Percentiles rank a stretch among this genome's conserved stretches.
Conservation (phyloP, 345 rosid species). For the Citrus sp. region DNA sequence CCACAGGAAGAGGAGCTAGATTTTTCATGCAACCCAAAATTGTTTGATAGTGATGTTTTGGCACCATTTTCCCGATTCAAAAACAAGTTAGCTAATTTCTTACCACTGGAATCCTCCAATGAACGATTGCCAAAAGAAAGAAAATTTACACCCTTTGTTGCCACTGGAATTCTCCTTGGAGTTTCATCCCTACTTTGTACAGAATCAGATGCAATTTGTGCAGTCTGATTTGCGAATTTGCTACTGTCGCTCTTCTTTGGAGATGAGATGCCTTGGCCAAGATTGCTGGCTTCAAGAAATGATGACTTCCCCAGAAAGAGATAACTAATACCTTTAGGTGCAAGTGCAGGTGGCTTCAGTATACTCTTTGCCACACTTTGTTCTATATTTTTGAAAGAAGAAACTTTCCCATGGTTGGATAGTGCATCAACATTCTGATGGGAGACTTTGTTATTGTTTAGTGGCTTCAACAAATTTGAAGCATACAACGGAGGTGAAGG, state of each 20-base stretch:
- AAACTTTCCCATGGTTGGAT: conserved; percentile 9
- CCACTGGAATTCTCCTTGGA: conserved; percentile 13
- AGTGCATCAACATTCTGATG: conserved; percentile 9
- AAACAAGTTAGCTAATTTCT: conserved; percentile 17
- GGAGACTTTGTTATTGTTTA: conserved; percentile 12
- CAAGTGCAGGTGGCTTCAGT: conserved; percentile 17
- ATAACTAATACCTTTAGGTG: conserved; percentile 48
- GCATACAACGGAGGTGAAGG: conserved; percentile 14
- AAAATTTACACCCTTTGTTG: conserved; percentile 44
- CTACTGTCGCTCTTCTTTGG: conserved; percentile 14
- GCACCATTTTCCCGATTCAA: conserved; percentile 12
- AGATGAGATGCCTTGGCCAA: conserved; percentile 19
- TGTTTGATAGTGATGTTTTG: conserved; percentile 11
- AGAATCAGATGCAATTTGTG: conserved; percentile 20
- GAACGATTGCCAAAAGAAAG: conserved; percentile 21
- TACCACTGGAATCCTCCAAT: conserved; percentile 17
- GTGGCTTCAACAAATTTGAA: conserved; percentile 29
- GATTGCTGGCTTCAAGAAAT: conserved; percentile 11
- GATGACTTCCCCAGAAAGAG: conserved; percentile 32
- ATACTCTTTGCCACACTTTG: conserved; percentile 14
- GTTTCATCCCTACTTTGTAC: conserved; percentile 22
- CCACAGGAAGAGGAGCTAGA: background rate
- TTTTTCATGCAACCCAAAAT: conserved; percentile 3
- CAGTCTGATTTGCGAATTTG: conserved; percentile 19
- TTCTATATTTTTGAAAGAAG: conserved; percentile 16